Percentiles rank a stretch among this genome's conserved stretches.
Evolutionary conservation across 495 filamentous ascomycete species (phyloP).

Genomic region (Hypoxylon intermedium): DNA sequence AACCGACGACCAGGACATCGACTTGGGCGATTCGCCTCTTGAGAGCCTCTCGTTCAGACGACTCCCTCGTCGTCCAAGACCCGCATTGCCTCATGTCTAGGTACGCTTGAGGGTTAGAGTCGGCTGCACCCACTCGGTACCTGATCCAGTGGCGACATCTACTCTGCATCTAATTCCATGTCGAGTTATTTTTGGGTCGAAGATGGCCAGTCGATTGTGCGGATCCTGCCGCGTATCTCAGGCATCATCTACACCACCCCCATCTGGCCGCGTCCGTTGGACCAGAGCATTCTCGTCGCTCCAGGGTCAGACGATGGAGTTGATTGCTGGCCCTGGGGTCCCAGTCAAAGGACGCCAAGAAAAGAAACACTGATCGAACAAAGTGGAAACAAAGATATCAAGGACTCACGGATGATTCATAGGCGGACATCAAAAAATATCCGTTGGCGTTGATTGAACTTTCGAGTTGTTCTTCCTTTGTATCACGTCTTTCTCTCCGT

Average conservation of each 20-base stretch:
- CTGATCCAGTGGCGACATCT: slow-evolving; percentile 19
- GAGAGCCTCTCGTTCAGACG: slow-evolving; percentile 40
- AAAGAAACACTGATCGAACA: slow-evolving; percentile 34
- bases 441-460: slow-evolving; percentile 9
- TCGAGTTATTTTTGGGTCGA: slow-evolving; percentile 19
- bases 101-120: slow-evolving; percentile 1
- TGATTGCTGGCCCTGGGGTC: slow-evolving; percentile 12
- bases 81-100: slow-evolving; percentile 33
- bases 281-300: slow-evolving; percentile 22
- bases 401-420: slow-evolving; percentile 26
- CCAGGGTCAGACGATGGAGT: slow-evolving; percentile 14
- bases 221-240: slow-evolving; percentile 12
- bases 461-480: slow-evolving; percentile 18
- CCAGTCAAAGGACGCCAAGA: slow-evolving; percentile 16
- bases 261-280: slow-evolving; percentile 38
- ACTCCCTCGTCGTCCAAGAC: slow-evolving; percentile 15
- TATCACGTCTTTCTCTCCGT: slow-evolving; percentile 7
- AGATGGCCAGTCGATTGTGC: slow-evolving; percentile 39
- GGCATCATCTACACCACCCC: slow-evolving; percentile 18
- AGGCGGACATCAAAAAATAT: slow-evolving; percentile 6
- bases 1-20: slow-evolving; percentile 5
- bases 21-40: slow-evolving; percentile 40
- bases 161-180: slow-evolving; percentile 18
- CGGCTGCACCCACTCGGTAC: slow-evolving; percentile 15
- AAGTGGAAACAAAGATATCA: slow-evolving; percentile 38